Evolutionary conservation across 306 rosid genomes (phyloP).

Genomic region (Pachyrhizus erosus): DNA sequence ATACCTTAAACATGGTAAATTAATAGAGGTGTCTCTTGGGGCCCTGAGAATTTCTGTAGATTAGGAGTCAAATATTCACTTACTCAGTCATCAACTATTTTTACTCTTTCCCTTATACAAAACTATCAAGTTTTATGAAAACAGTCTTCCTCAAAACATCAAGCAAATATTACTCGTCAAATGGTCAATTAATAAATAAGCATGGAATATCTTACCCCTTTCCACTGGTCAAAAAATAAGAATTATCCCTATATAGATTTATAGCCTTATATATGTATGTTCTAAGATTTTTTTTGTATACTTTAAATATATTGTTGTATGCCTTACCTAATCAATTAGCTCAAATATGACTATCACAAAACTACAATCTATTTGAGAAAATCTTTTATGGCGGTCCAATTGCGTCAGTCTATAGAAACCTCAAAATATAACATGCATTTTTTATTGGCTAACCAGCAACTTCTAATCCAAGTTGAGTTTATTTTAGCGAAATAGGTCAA

Average conservation of each 20-base stretch:
- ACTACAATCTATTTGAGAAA: not conserved
- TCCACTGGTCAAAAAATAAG: not conserved
- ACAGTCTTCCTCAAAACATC: not conserved
- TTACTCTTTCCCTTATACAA: not conserved
- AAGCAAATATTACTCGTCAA: not conserved
- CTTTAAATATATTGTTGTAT: slow-evolving; percentile 22
- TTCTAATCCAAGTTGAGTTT: slow-evolving; percentile 35
- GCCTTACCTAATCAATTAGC: slow-evolving; percentile 22
- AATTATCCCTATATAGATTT: not conserved
- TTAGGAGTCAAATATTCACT: not conserved
- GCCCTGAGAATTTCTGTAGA: not conserved
- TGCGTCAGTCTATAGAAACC: slow-evolving; percentile 33
- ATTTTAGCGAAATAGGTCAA: slow-evolving; percentile 41
- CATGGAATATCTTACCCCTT: not conserved
- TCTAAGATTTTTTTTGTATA: not conserved
- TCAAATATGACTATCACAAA: not conserved
- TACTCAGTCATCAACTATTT: not conserved
- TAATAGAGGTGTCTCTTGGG: not conserved
- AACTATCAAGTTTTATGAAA: not conserved
- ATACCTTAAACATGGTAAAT: not conserved
- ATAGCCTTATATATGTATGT: not conserved
- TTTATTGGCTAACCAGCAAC: slow-evolving; percentile 31
- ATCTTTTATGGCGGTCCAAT: slow-evolving; percentile 29
- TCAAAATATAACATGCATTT: not conserved
- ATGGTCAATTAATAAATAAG: not conserved